These are phyloP conservation scores for Ambrosia trifida DNA, from an alignment of 129 eudicot genomes.

Conservation along the genomic window DNA sequence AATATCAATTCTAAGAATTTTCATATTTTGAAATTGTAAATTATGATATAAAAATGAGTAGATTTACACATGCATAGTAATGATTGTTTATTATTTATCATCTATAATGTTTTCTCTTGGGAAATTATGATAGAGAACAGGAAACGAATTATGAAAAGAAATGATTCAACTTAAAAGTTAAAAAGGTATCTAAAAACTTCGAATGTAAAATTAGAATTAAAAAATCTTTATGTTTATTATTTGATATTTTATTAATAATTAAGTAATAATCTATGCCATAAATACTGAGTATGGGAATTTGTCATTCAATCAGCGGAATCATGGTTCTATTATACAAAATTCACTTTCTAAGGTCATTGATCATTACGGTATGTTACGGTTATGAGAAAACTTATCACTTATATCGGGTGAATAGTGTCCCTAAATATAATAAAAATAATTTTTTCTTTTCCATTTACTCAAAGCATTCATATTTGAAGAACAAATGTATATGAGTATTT, in stretches of 20 bases:
- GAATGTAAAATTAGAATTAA: background rate
- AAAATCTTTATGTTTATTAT: background rate
- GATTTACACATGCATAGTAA: conserved; percentile 22
- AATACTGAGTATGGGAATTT: no score
- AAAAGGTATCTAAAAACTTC: background rate
- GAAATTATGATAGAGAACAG: conserved; percentile 8
- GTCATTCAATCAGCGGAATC: no score
- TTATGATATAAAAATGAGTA: conserved; percentile 1
- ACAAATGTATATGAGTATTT: no score
- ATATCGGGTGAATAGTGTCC: no score
- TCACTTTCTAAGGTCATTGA: no score
- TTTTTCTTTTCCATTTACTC: no score
- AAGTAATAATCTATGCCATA: background rate
- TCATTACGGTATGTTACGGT: no score
- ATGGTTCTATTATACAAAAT: no score
- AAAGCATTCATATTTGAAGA: no score
- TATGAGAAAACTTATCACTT: no score
- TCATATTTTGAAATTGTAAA: background rate
- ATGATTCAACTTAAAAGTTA: background rate
- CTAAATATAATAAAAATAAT: no score
- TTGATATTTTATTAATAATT: background rate
- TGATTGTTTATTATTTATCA: conserved; percentile 20
- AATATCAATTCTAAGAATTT: background rate
- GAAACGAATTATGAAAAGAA: background rate
- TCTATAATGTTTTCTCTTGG: background rate